Evolutionary conservation across 2,329 filamentous ascomycete species (phyloP), one percentile per base, ranked within the genome.

Genomic region (Plectosphaerella sp.): DNA sequence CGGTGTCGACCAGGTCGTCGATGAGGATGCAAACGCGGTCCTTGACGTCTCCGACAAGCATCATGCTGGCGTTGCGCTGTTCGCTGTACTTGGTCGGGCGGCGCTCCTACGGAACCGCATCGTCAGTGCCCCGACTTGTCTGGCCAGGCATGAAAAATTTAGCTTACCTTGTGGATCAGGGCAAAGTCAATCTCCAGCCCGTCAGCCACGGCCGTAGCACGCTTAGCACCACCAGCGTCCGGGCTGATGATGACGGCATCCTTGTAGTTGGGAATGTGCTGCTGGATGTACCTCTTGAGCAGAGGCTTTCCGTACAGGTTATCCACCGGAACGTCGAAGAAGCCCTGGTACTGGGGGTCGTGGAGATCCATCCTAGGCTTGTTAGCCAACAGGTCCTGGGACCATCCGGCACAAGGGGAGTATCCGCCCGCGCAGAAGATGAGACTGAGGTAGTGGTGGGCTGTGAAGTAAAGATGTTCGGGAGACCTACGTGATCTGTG

Each of bases 271-370:
- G 89, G 87, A 54, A 96, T 94, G 62, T 91, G 84, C 64, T 88
- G 85, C 66, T 91, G 86, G 61, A 88, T 87, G 64, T 87, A 88
- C 56, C 80, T 79, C 65, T 86, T 83, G 50, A 88, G 76, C 48
- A 92, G 74, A 48, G 88, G 86, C 61, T 89, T 85, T 52, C 87
- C 93, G 72, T 97, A 97, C 16, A 99, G 79, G 68, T 99, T 99
- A 74, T 99, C 94, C 52, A 99, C 94, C 3, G 94, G 94, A 53
- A 97, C 96, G 66, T 99, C 93, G 66, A 99, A 97, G 78, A 97
- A 99, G 50, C 94, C 94, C 72, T 99, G 94, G 66, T 97, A 97
- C 71, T 99, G 91, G 42, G 91, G 89, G 69, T 97, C 93, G 67
- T 94, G 91, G 49, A 99, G 80, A 66, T 99, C 94, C 89, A 99